Percentiles rank a stretch among this genome's conserved stretches.
These are phyloP conservation scores for Hypomyces rosellus DNA, from an alignment of 2,329 filamentous ascomycete species.

Conservation along the genomic window DNA sequence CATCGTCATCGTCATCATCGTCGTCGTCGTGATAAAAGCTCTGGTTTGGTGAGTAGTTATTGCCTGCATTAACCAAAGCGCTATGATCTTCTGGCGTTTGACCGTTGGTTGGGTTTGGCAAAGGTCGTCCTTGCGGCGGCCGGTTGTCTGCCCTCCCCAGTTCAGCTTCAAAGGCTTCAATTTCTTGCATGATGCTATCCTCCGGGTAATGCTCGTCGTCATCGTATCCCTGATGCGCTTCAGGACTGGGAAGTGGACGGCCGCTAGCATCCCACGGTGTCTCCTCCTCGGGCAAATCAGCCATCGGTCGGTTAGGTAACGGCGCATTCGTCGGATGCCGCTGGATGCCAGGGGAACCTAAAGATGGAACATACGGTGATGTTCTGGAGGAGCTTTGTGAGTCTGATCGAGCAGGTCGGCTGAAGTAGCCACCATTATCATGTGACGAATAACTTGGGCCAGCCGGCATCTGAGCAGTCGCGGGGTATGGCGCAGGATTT, in stretches of 20 bases:
- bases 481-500: conserved; percentile 44
- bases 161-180: conserved; percentile 53
- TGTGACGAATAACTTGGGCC: conserved; percentile 43
- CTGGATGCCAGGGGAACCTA: conserved; percentile 41
- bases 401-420: conserved; percentile 40
- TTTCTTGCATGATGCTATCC: conserved; percentile 52
- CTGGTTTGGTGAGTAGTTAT: conserved; percentile 30
- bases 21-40: conserved; percentile 15
- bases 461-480: conserved; percentile 46
- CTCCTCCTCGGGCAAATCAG: conserved; percentile 37
- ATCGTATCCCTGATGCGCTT: conserved; percentile 22
- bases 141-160: conserved; percentile 31
- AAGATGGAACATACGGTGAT: conserved; percentile 37
- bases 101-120: conserved; percentile 40
- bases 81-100: conserved; percentile 40
- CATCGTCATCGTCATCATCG: conserved; percentile 37
- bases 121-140: conserved; percentile 23
- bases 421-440: conserved; percentile 41
- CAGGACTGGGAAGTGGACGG: conserved; percentile 11
- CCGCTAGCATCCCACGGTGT: conserved; percentile 35
- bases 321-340: conserved; percentile 56
- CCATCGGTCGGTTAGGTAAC: conserved; percentile 48
- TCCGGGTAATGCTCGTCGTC: conserved; percentile 37
- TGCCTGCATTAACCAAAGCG: conserved; percentile 42
- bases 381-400: conserved; percentile 44